A percentile compares a stretch with the other conserved stretches of the same genome.
Conservation (phyloP, 148 eudicot species). For the Limonium bicolor region DNA sequence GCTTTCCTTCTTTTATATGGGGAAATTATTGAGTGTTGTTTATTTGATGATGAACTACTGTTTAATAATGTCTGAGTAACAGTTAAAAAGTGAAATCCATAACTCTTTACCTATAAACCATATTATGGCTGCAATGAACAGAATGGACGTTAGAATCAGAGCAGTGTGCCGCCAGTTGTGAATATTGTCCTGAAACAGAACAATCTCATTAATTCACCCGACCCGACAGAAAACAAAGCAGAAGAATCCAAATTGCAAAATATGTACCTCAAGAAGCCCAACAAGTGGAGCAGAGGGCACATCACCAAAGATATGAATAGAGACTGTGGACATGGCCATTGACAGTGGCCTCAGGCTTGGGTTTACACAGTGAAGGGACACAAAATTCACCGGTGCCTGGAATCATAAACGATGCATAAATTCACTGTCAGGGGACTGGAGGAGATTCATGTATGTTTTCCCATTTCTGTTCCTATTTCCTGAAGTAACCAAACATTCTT, state of each 20-base stretch:
- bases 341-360: conserved; percentile 85
- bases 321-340: conserved; percentile 89
- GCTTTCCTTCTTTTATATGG: no score
- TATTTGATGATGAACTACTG: neutral
- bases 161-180: conserved; percentile 79
- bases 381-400: conserved; percentile 91
- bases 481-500: no score
- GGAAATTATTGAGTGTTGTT: neutral
- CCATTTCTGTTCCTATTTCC: no score
- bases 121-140: conserved; percentile 69
- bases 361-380: conserved; percentile 64
- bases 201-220: neutral
- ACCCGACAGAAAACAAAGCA: neutral
- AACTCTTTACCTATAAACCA: conserved; percentile 57
- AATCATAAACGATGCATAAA: neutral
- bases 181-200: conserved; percentile 46
- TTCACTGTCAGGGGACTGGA: no score
- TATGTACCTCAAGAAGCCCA: conserved; percentile 81
- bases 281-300: conserved; percentile 99
- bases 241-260: neutral
- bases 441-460: no score
- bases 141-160: conserved; percentile 51
- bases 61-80: neutral
- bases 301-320: conserved; percentile 89
- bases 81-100: neutral